Percentiles rank a stretch among this genome's conserved stretches.
phyloP scores from a whole-genome alignment of 768 basidiomycete genomes.

The Ephemerocybe angulata region DNA sequence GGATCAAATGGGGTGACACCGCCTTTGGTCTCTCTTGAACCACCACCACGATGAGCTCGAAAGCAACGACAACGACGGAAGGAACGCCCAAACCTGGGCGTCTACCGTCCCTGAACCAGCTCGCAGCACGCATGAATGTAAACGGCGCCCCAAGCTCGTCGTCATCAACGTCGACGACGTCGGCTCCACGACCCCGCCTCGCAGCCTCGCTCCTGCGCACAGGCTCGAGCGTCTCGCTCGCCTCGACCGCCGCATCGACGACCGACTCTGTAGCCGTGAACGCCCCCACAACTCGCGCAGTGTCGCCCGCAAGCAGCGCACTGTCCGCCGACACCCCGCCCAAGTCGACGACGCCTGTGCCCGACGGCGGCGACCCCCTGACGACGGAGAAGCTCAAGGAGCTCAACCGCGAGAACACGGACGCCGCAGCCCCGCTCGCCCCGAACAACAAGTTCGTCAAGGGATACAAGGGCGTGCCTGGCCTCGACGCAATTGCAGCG shows the following conservation, averaged over 20 bases:
- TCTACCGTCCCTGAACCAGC: constrained; percentile 74
- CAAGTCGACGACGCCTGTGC: constrained; percentile 20
- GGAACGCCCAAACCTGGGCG: no score
- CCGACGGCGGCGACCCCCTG: constrained; percentile 47
- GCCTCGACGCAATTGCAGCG: constrained; percentile 80
- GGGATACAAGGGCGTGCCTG: constrained; percentile 88
- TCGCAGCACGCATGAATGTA: constrained; percentile 65
- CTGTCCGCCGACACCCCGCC: constrained; percentile 43
- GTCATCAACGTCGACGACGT: constrained; percentile 13
- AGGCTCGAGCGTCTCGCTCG: constrained; percentile 52
- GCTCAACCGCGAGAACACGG: constrained; percentile 52
- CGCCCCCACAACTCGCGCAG: constrained; percentile 60
- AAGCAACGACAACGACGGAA: constrained; percentile 15
- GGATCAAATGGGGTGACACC: not conserved
- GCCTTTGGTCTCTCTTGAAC: constrained; percentile 11
- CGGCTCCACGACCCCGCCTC: constrained; percentile 62
- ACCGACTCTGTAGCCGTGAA: constrained; percentile 68
- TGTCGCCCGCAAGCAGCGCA: constrained; percentile 55
- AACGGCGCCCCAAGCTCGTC: constrained; percentile 23
- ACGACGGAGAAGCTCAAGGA: constrained; percentile 66
- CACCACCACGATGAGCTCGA: constrained; percentile 15
- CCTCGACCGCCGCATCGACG: constrained; percentile 48
- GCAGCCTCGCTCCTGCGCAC: constrained; percentile 68
- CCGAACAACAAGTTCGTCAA: constrained; percentile 23
- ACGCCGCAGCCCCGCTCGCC: constrained; percentile 1